phyloP scores from a whole-genome alignment of 306 rosid genomes.

The Cucumis melo region DNA sequence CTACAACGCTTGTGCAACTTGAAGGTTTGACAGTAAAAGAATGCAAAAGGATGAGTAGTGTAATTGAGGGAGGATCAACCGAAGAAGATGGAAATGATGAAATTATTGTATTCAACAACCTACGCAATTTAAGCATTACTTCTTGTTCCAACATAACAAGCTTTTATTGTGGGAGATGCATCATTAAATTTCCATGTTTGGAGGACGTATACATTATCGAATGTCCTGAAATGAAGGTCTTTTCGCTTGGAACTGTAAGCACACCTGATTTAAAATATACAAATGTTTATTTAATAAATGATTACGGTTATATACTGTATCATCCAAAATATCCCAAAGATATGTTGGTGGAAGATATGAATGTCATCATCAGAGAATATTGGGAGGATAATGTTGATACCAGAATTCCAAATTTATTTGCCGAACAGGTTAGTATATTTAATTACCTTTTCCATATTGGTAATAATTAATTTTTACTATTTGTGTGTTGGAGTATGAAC shows the following conservation, averaged over 20 bases:
- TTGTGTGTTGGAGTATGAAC: too few species aligned
- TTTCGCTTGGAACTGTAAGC: neutral
- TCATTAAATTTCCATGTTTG: neutral
- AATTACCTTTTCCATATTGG: too few species aligned
- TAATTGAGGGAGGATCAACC: neutral
- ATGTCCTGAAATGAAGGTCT: neutral
- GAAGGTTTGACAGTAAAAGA: fast-evolving
- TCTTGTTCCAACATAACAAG: neutral
- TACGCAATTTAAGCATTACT: fast-evolving
- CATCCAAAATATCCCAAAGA: too few species aligned
- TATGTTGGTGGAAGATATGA: too few species aligned
- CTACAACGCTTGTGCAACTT: neutral
- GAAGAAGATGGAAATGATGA: neutral
- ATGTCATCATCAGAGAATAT: too few species aligned
- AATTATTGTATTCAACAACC: neutral
- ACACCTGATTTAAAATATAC: neutral
- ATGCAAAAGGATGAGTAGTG: neutral
- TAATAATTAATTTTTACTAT: too few species aligned
- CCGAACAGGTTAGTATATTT: too few species aligned
- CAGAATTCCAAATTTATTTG: too few species aligned
- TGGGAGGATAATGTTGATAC: too few species aligned
- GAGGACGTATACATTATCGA: fast-evolving
- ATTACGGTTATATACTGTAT: too few species aligned
- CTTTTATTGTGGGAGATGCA: neutral
- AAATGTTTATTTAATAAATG: too few species aligned